These are phyloP conservation scores for Aspergillus tubingensis DNA, from an alignment of 2,329 filamentous ascomycete genomes.

Conservation along the genomic window DNA sequence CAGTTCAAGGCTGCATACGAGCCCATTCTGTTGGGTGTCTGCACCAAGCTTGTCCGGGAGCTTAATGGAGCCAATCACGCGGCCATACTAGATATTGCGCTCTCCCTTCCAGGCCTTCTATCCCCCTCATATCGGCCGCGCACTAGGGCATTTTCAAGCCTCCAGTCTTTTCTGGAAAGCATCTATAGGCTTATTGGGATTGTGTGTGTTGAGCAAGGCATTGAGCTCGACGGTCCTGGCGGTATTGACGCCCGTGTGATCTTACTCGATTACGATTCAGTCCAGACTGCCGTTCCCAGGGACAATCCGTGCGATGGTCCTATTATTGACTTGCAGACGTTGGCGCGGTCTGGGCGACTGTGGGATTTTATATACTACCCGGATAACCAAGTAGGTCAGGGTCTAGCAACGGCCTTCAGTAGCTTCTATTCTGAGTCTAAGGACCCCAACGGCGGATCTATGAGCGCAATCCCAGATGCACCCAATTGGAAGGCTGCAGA, in stretches of 20 bases:
- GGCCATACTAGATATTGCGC: slow-evolving; percentile 58
- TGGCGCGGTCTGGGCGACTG: slow-evolving; percentile 43
- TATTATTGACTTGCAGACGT: slow-evolving; percentile 50
- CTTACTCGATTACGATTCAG: slow-evolving; percentile 64
- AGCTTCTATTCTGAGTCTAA: slow-evolving; percentile 26
- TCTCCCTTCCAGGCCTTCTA: slow-evolving; percentile 64
- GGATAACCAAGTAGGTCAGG: slow-evolving; percentile 29
- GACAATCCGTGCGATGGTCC: slow-evolving; percentile 45
- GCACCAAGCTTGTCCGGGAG: slow-evolving; percentile 51
- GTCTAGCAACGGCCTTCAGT: slow-evolving; percentile 38
- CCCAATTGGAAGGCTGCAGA: slow-evolving; percentile 25
- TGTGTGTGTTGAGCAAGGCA: slow-evolving; percentile 65
- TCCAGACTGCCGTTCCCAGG: slow-evolving; percentile 21
- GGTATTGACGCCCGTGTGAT: slow-evolving; percentile 77
- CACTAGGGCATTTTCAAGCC: slow-evolving; percentile 63
- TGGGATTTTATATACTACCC: slow-evolving; percentile 38
- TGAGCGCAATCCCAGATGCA: slow-evolving; percentile 25
- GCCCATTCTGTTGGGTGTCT: slow-evolving; percentile 57
- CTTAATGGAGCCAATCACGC: slow-evolving; percentile 34
- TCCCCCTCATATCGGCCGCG: slow-evolving; percentile 54
- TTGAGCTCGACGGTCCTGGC: slow-evolving; percentile 65
- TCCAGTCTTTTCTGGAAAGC: slow-evolving; percentile 72
- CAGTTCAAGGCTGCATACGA: slow-evolving; percentile 63
- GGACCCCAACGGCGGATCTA: slow-evolving; percentile 19
- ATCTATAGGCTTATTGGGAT: slow-evolving; percentile 77